Evolutionary conservation across 768 basidiomycete genomes (phyloP).

Genomic region (Boletus fagicola): DNA sequence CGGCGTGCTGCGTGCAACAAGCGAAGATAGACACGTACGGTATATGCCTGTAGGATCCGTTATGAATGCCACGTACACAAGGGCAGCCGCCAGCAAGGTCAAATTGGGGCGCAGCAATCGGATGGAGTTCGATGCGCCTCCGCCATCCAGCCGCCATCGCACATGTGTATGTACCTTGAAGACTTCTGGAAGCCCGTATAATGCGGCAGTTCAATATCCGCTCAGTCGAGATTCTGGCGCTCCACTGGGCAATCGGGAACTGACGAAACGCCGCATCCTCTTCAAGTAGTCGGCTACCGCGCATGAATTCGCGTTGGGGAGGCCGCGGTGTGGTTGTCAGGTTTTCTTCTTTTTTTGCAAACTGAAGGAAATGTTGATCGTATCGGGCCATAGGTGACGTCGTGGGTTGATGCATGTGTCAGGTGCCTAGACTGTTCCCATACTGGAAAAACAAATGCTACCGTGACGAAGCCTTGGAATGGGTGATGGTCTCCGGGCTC

Average conservation of each 20-base stretch:
- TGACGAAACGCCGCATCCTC: conserved; percentile 13
- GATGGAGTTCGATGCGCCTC: conserved; percentile 19
- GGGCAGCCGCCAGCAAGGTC: conserved; percentile 12
- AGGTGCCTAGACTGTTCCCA: conserved; percentile 12
- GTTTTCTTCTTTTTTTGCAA: conserved; percentile 2
- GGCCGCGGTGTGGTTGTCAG: conserved; percentile 7
- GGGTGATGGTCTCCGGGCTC: conserved; percentile 9
- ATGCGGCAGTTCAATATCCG: conserved; percentile 33
- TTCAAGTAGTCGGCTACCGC: conserved; percentile 16
- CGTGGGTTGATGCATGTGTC: conserved; percentile 21
- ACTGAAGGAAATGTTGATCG: background rate
- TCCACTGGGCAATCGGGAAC: conserved; percentile 15
- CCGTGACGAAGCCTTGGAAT: conserved; percentile 5
- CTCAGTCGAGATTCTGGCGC: conserved; percentile 33
- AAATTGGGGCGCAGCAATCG: conserved; percentile 14
- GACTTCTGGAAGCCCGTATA: conserved; percentile 29
- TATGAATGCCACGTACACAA: conserved; percentile 25
- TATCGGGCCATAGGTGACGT: conserved; percentile 9
- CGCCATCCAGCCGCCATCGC: conserved; percentile 17
- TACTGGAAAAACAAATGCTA: conserved; percentile 7
- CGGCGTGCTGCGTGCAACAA: conserved; percentile 19
- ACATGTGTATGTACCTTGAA: conserved; percentile 16
- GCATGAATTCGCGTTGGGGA: conserved; percentile 7
- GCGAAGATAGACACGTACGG: conserved; percentile 16
- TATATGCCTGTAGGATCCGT: conserved; percentile 16